Percentiles rank a stretch among this genome's conserved stretches.
phyloP scores from a whole-genome alignment of 768 basidiomycete genomes.

The Termitomyces sp. region DNA sequence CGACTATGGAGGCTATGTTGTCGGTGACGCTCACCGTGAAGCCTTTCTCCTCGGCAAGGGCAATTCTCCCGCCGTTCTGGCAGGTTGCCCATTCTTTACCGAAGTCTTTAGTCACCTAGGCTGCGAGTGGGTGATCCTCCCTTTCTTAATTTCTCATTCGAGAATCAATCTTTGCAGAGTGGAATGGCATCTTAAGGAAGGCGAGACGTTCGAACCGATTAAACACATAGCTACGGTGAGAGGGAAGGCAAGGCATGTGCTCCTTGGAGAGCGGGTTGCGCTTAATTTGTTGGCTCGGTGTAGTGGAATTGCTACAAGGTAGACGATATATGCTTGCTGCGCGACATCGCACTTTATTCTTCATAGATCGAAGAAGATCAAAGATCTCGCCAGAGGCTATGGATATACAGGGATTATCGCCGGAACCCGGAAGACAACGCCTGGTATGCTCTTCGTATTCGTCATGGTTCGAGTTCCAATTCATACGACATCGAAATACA shows the following conservation, averaged over 20 bases:
- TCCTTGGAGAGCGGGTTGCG: constrained; percentile 90
- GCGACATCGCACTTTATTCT: constrained; percentile 5
- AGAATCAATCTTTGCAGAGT: constrained; percentile 46
- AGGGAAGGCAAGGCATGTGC: constrained; percentile 82
- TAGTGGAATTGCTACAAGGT: constrained; percentile 96
- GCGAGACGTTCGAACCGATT: constrained; percentile 73
- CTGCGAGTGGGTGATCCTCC: constrained; percentile 66
- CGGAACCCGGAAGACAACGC: constrained; percentile 96
- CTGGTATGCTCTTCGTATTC: constrained; percentile 38
- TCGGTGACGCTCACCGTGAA: constrained; percentile 82
- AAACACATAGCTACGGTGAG: constrained; percentile 87
- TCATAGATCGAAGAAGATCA: constrained; percentile 73
- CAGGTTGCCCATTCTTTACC: constrained; percentile 93
- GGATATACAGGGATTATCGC: constrained; percentile 89
- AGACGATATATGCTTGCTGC: constrained; percentile 19
- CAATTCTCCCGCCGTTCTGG: constrained; percentile 69
- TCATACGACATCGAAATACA: constrained; percentile 16
- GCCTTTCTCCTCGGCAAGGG: constrained; percentile 93
- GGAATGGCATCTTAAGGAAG: constrained; percentile 90
- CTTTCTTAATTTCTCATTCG: neutral
- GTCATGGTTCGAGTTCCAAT: neutral
- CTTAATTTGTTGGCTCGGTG: constrained; percentile 92
- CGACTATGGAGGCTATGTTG: constrained; percentile 95
- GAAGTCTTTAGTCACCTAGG: constrained; percentile 87
- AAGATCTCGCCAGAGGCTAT: constrained; percentile 67